These are phyloP conservation scores for Pseudogymnoascus destructans DNA, from an alignment of 2,329 filamentous ascomycete species.

Conservation along the genomic window DNA sequence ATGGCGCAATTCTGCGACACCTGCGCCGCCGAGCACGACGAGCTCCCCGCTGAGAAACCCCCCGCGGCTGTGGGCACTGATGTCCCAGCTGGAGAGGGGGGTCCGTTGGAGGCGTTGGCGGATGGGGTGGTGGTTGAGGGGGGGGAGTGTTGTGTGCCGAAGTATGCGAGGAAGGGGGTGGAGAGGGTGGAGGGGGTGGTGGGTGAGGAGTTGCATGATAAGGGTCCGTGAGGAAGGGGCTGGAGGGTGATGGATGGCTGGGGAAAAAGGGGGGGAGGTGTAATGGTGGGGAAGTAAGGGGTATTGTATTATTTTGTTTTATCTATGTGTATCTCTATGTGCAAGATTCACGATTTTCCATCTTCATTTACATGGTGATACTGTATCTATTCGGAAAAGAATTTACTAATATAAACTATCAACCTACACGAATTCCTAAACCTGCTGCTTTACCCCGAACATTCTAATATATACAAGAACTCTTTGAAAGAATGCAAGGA, in stretches of 20 bases:
- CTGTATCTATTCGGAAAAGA: background rate
- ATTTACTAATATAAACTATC: background rate
- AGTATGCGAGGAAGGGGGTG: slow-evolving; percentile 22
- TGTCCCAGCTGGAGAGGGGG: slow-evolving; percentile 20
- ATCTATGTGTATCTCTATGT: background rate
- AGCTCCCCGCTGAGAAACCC: slow-evolving; percentile 27
- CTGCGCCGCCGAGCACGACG: slow-evolving; percentile 43
- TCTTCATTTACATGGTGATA: background rate
- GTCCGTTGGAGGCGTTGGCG: slow-evolving; percentile 32
- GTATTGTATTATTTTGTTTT: background rate
- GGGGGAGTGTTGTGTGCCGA: slow-evolving; percentile 42
- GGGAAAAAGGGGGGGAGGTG: background rate
- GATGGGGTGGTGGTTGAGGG: slow-evolving; percentile 34
- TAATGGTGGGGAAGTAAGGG: background rate
- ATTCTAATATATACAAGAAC: background rate
- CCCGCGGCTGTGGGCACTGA: background rate
- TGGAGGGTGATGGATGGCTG: background rate
- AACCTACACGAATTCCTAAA: background rate
- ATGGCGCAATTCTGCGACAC: slow-evolving; percentile 52
- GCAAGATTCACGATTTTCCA: background rate
- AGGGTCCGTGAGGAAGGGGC: background rate
- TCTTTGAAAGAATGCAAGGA: too few species aligned
- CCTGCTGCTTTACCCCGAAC: background rate
- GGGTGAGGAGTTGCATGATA: background rate
- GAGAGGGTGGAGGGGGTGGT: background rate